Evolutionary conservation across 164 flowering plant genomes (phyloP).

Genomic region (Buxus sempervirens): DNA sequence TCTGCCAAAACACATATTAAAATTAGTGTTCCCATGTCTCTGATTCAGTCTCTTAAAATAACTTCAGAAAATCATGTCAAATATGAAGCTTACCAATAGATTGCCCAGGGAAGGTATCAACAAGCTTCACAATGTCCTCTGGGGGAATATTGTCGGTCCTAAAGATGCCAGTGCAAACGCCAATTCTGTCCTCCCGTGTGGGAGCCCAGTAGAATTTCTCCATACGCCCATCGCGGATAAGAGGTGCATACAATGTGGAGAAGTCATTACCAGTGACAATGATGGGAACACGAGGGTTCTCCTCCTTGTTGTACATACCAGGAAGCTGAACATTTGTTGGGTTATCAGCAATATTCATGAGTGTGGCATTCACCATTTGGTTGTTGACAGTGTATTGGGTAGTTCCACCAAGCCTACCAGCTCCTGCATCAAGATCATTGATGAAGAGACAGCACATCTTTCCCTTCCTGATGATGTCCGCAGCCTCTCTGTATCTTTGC

Average conservation of each 20-base stretch:
- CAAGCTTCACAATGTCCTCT: conserved; percentile 32
- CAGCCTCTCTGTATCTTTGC: conserved; percentile 51
- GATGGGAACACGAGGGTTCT: conserved; percentile 44
- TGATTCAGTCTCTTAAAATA: background rate
- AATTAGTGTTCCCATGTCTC: background rate
- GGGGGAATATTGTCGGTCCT: conserved; percentile 28
- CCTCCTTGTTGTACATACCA: conserved; percentile 54
- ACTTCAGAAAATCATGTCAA: no score
- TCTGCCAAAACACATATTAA: conserved; percentile 20
- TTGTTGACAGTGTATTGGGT: conserved; percentile 56
- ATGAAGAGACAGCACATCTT: conserved; percentile 51
- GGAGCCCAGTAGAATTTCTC: conserved; percentile 62
- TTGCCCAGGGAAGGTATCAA: conserved; percentile 46
- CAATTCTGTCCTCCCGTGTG: conserved; percentile 42
- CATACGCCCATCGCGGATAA: conserved; percentile 57
- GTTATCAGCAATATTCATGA: conserved; percentile 59
- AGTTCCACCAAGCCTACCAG: conserved; percentile 47
- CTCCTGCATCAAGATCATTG: conserved; percentile 56
- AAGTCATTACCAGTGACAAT: conserved; percentile 53
- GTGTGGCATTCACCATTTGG: conserved; percentile 57
- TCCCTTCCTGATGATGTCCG: conserved; percentile 43
- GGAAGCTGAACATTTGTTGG: conserved; percentile 53
- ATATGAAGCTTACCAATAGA: conserved; percentile 32
- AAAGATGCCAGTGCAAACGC: conserved; percentile 47
- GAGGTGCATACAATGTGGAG: conserved; percentile 54